Base-by-base conservation (phyloP, 2,329 filamentous ascomycete species). In the Cladophialophora carrionii region DNA sequence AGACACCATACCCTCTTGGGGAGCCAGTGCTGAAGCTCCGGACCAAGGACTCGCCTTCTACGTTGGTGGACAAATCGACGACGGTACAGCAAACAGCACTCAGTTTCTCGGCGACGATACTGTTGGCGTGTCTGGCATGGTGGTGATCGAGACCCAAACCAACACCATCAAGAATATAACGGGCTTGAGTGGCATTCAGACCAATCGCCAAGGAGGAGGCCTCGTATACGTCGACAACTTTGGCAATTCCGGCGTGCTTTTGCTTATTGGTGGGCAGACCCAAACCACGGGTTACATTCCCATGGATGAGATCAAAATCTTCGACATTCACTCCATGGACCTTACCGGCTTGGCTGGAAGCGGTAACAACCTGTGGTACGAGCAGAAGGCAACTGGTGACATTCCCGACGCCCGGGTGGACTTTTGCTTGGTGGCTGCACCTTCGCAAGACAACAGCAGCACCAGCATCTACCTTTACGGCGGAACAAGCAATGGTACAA, bases 391-490 rank as follows among this genome's bases (percentile, higher is more conserved):
- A 14, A 75, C 74, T 6, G 79, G 81, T 17, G 71, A 78, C 8
- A 74, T 79, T 20, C 81, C 81, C 1, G 57, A 67, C 26, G 70
- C 76, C 14, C 77, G 81, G 17, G 76, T 80, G 14, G 80, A 83
- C 61, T 80, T 78, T 63, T 83, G 81, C 68, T 67, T 79, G 3
- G 74, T 79, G 0, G 61, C 76, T 0, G 76, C 73, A 14, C 76
- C 79, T 31, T 77, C 80, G 0, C 74, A 76, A 2, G 82, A 83
- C 62, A 77, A 78, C 53, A 81, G 79, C 1, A 80, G 77, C 61
- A 77, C 82, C 58, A 83, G 83, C 60, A 80, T 84, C 48, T 79
- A 81, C 57, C 74, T 84, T 56, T 84, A 83, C 62, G 82, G 83
- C 20, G 83, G 83, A 7, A 75, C 74, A 32, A 74, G 80, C 63